Evolutionary conservation across 805 yeast species (phyloP), one percentile per base, ranked within the genome.

Genomic region (Clavispora santaluciae): DNA sequence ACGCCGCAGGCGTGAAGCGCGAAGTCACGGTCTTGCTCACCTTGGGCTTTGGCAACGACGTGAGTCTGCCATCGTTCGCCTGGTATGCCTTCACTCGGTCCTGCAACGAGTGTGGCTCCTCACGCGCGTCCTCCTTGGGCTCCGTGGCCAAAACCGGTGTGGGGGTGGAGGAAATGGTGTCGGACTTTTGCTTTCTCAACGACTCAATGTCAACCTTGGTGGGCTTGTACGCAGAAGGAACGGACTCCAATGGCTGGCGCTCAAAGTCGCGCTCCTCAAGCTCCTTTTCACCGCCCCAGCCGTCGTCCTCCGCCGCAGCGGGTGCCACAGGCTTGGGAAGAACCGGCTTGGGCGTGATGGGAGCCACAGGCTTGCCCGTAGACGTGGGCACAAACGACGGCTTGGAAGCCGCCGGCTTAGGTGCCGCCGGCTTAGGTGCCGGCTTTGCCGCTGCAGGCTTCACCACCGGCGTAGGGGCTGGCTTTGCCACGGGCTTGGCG

Each of bases 241-340:
- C 72, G 42, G 68, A 68, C 45, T 73, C 70, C 47, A 78, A 64
- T 13, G 82, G 82, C 39, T 69, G 65, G 44, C 70, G 53, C 8
- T 60, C 48, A 49, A 77, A 75, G 50, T 78, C 82, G 53, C 82
- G 66, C 42, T 70, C 80, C 54, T 74, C 70, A 34, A 75, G 61
- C 54, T 75, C 81, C 42, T 72, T 75, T 51, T 79, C 85, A 39
- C 78, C 86, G 43, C 78, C 86, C 89, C 91, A 85, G 44, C 76
- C 90, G 42, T 81, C 86, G 40, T 76, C 81, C 10, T 36, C 50
- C 28, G 56, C 64, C 13, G 51, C 40, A 33, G 35, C 7, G 10
- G 31, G 20, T 15, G 40, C 31, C 2, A 36, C 23, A n/a, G 37
- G 33, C 20, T 37, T 37, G 17, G 40, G 22, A 16, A 58, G 50